A percentile compares a stretch with the other conserved stretches of the same genome.
phyloP scores from a whole-genome alignment of 2,329 filamentous ascomycete genomes.

The Alternaria brassicicola region DNA sequence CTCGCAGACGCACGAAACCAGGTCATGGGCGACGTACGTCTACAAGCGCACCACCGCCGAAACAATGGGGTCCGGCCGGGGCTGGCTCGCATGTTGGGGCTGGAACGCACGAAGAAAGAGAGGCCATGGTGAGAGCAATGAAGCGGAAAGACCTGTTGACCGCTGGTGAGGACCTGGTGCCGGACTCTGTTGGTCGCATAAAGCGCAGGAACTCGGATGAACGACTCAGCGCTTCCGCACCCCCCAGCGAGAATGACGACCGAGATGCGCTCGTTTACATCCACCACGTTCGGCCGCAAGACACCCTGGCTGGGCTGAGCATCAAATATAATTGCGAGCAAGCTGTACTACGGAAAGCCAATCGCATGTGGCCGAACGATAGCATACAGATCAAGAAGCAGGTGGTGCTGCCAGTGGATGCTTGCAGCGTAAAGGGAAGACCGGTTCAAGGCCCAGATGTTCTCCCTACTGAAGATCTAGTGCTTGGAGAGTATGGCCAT shows the following conservation, averaged over 20 bases:
- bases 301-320: slow-evolving; percentile 90
- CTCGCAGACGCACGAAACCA: slow-evolving; percentile 38
- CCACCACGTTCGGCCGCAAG: slow-evolving; percentile 79
- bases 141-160: slow-evolving; percentile 57
- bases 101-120: slow-evolving; percentile 55
- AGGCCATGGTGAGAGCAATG: slow-evolving; percentile 55
- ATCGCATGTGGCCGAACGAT: slow-evolving; percentile 94
- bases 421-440: slow-evolving; percentile 81
- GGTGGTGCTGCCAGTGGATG: slow-evolving; percentile 85
- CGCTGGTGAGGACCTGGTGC: slow-evolving; percentile 49
- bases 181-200: slow-evolving; percentile 55
- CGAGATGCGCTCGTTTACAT: slow-evolving; percentile 86
- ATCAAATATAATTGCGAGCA: slow-evolving; percentile 88
- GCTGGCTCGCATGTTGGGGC: slow-evolving; percentile 49
- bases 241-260: slow-evolving; percentile 64
- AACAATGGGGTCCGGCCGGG: slow-evolving; percentile 56
- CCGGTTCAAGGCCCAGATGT: slow-evolving; percentile 50
- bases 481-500: slow-evolving; percentile 40
- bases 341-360: slow-evolving; percentile 81
- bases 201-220: slow-evolving; percentile 76
- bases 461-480: slow-evolving; percentile 48
- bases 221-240: slow-evolving; percentile 52
- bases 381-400: slow-evolving; percentile 83
- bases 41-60: slow-evolving; percentile 49
- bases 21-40: slow-evolving; percentile 37